Evolutionary conservation across 2,329 filamentous ascomycete genomes (phyloP), one percentile per base, ranked within the genome.

Genomic region (Calonectria crousiana): DNA sequence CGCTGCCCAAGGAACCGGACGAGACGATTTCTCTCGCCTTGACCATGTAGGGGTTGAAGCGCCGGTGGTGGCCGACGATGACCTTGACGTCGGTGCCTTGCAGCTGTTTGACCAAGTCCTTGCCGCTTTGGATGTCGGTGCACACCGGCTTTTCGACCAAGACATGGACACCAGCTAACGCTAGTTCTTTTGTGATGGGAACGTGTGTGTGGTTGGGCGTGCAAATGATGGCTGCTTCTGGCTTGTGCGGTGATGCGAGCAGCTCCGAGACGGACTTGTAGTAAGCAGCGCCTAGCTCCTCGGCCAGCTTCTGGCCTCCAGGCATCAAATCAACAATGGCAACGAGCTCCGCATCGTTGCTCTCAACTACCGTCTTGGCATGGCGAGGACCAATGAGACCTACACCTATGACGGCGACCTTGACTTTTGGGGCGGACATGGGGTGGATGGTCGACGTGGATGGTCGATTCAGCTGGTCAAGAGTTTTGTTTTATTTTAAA

Each of bases 131-230:
- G 28, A 87, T 81, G 38, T 86, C 83, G 6, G 82, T 86, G 51
- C 88, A 87, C 30, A 92, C 80, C 0, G 90, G 90, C 77, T 92
- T 92, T 78, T 92, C 91, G 26, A 91, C 85, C 0, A 92, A 84
- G 0, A 91, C 84, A 67, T 91, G 87, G n/a, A 92, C 81, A 0
- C 86, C 87, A 0, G 81, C 84, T 0, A 83, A 77, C 2, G 90
- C 83, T 1, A 92, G 83, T 49, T 88, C 84, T n/a, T 84, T 86
- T 3, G 89, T 83, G 1, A 92, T 74, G 0, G 87, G 65, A 6
- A 90, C 89, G 73, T 92, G 90, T 0, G 89, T 91, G 76, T 89
- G 85, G 77, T 92, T 92, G 3, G 90, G 90, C 0, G 90, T 92
- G 84, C 90, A 91, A 64, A 92, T 86, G 51, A 92, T 88, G 28